These are phyloP conservation scores for Suillus bovinus DNA, from an alignment of 768 basidiomycete species.

Conservation along the genomic window DNA sequence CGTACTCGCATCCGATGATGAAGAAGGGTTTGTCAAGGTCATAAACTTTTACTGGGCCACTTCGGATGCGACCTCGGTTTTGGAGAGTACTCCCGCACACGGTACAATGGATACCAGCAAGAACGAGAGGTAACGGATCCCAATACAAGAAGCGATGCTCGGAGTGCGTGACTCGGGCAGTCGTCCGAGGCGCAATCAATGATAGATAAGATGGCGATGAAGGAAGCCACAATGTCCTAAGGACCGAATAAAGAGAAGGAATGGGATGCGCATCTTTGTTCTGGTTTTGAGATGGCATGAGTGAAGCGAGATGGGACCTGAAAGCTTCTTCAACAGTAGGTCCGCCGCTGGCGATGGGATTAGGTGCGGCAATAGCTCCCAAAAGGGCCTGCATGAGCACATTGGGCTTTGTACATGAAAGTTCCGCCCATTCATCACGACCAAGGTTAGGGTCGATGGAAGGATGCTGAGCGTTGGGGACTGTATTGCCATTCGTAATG, in stretches of 20 bases:
- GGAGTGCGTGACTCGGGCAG: slow-evolving; percentile 60
- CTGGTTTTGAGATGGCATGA: slow-evolving; percentile 50
- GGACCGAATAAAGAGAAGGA: slow-evolving; percentile 71
- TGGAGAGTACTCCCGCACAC: slow-evolving; percentile 56
- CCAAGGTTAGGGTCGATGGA: slow-evolving; percentile 53
- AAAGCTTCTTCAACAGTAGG: slow-evolving; percentile 76
- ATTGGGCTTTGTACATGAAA: slow-evolving; percentile 56
- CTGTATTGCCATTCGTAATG: slow-evolving; percentile 16
- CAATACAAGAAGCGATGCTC: slow-evolving; percentile 84
- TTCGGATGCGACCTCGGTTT: slow-evolving; percentile 72
- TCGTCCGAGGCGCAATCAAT: slow-evolving; percentile 68
- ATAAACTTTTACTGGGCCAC: slow-evolving; percentile 76
- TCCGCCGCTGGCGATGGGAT: slow-evolving; percentile 59
- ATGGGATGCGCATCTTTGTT: slow-evolving; percentile 49
- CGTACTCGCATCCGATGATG: slow-evolving; percentile 82
- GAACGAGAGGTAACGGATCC: slow-evolving; percentile 82
- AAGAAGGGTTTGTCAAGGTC: slow-evolving; percentile 81
- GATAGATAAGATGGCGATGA: slow-evolving; percentile 77
- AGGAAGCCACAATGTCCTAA: slow-evolving; percentile 85
- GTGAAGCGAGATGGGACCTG: slow-evolving; percentile 70
- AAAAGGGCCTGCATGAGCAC: slow-evolving; percentile 59
- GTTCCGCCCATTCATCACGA: slow-evolving; percentile 64
- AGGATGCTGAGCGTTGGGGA: slow-evolving; percentile 23
- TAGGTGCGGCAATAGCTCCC: slow-evolving; percentile 58
- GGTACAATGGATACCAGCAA: slow-evolving; percentile 80